Percentiles rank a stretch among this genome's conserved stretches.
Conservation (phyloP, 1,284 basidiomycete genomes). For the Xerocomus nothofagi region DNA sequence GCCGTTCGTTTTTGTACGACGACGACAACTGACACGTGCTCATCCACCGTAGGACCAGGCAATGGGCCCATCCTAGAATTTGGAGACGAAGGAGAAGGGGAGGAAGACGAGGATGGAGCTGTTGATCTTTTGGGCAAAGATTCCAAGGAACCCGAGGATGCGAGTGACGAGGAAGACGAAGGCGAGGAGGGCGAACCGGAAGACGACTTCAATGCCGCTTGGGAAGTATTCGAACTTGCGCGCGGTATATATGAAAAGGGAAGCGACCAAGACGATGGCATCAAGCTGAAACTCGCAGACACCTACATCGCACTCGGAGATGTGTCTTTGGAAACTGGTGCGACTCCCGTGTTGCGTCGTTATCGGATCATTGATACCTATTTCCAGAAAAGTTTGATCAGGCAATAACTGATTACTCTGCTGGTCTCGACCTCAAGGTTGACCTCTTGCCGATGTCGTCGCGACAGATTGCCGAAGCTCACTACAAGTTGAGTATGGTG, state of each 20-base stretch:
- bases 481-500: slow-evolving; percentile 88
- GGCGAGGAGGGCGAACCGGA: slow-evolving; percentile 75
- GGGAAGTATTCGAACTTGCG: slow-evolving; percentile 90
- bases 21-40: neutral
- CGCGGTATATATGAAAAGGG: slow-evolving; percentile 78
- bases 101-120: slow-evolving; percentile 44
- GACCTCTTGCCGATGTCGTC: slow-evolving; percentile 75
- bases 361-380: slow-evolving; percentile 2
- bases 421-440: slow-evolving; percentile 69
- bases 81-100: slow-evolving; percentile 70
- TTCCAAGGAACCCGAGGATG: slow-evolving; percentile 45
- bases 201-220: slow-evolving; percentile 92
- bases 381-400: slow-evolving; percentile 87
- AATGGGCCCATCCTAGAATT: slow-evolving; percentile 68
- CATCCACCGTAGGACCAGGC: slow-evolving; percentile 21
- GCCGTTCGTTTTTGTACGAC: slow-evolving; percentile 2
- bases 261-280: slow-evolving; percentile 54
- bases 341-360: neutral
- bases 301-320: slow-evolving; percentile 84
- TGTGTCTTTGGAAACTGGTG: slow-evolving; percentile 87
- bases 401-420: slow-evolving; percentile 80
- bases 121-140: slow-evolving; percentile 66
- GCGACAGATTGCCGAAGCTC: slow-evolving; percentile 84
- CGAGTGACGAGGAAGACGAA: slow-evolving; percentile 48
- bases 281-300: slow-evolving; percentile 78